phyloP scores from a whole-genome alignment of 2,329 filamentous ascomycete genomes.

The Aspergillus japonicus region DNA sequence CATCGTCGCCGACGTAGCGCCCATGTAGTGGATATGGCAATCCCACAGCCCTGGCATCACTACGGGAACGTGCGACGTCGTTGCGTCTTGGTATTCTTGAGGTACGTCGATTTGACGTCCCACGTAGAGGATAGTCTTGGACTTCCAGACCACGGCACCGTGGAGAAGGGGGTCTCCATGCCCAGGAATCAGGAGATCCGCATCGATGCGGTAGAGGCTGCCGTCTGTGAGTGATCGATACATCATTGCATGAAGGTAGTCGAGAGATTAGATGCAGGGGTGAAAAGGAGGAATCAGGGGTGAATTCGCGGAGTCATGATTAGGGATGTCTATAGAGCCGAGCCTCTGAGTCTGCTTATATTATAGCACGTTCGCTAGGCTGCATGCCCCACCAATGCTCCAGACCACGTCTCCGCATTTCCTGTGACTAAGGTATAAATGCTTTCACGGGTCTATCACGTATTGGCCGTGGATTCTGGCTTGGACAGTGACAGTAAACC shows the following conservation, averaged over 20 bases:
- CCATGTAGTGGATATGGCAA: conserved; percentile 51
- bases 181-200: conserved; percentile 50
- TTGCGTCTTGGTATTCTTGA: conserved; percentile 29
- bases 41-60: conserved; percentile 57
- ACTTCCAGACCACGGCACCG: conserved; percentile 42
- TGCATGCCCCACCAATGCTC: no score
- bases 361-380: no score
- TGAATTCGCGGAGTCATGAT: no score
- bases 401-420: no score
- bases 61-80: conserved; percentile 40
- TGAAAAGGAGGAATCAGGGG: no score
- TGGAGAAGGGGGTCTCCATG: conserved; percentile 44
- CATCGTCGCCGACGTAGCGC: conserved; percentile 24
- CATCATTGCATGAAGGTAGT: not conserved
- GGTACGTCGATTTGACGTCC: conserved; percentile 35
- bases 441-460: no score
- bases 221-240: conserved; percentile 2
- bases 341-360: no score
- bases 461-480: no score
- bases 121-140: conserved; percentile 43
- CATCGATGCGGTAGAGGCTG: conserved; percentile 15
- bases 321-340: no score
- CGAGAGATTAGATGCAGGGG: no score
- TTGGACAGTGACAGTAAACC: no score
- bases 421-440: no score